Percentiles rank a stretch among this genome's conserved stretches.
Evolutionary conservation across 73 alveolate genomes (phyloP).

Genomic region (Paramecium caudatum): DNA sequence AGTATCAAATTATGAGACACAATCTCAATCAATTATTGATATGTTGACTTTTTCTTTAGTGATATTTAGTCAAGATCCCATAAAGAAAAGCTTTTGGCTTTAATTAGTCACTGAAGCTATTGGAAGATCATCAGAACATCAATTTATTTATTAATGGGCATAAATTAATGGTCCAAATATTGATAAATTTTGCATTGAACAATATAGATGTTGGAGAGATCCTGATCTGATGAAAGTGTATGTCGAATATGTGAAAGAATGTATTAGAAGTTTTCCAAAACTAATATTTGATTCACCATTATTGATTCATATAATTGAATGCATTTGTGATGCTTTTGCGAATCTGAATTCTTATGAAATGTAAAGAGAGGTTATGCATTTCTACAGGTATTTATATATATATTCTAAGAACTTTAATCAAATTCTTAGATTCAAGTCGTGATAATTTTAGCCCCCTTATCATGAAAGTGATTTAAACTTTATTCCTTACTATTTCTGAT

Average conservation of each 20-base stretch:
- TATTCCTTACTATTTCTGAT: background rate
- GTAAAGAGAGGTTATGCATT: slow-evolving; percentile 36
- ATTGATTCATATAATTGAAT: background rate
- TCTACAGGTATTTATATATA: background rate
- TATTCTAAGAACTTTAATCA: background rate
- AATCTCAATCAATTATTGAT: background rate
- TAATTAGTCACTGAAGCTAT: slow-evolving; percentile 40
- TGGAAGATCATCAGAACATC: slow-evolving; percentile 27
- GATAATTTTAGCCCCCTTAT: slow-evolving; percentile 8
- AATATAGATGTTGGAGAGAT: slow-evolving; percentile 5
- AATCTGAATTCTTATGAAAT: slow-evolving; percentile 34
- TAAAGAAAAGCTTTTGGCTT: background rate
- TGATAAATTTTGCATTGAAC: slow-evolving; percentile 17
- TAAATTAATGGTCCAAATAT: background rate
- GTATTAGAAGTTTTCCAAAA: background rate
- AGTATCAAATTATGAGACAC: background rate
- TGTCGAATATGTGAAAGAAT: slow-evolving; percentile 40
- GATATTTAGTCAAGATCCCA: slow-evolving; percentile 10
- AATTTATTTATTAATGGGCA: slow-evolving; percentile 25
- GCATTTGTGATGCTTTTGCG: slow-evolving; percentile 9
- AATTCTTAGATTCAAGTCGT: background rate
- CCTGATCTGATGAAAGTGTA: slow-evolving; percentile 46
- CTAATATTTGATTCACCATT: background rate
- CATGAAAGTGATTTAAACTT: background rate
- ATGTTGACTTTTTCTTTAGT: background rate